phyloP scores from a whole-genome alignment of 371 early-diverging fungal species.

The Lichtheimia hyalospora region DNA sequence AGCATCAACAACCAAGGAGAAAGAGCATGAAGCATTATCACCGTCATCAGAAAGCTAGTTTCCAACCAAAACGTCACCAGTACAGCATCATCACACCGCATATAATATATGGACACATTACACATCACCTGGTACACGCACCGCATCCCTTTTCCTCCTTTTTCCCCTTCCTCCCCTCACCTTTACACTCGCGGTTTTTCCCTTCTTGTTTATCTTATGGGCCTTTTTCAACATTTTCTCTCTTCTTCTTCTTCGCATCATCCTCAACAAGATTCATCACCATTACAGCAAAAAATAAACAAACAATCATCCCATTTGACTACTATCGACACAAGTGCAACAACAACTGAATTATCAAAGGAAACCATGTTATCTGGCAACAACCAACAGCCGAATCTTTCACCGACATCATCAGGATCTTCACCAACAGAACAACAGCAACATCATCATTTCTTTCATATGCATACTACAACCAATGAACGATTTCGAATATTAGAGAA shows the following conservation, averaged over 20 bases:
- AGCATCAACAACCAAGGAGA: slow-evolving; percentile 18
- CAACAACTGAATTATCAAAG: background rate
- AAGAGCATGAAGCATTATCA: slow-evolving; percentile 2
- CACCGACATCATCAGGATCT: background rate
- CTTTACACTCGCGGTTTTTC: background rate
- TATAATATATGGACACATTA: background rate
- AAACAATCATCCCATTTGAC: background rate
- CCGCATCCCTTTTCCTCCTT: background rate
- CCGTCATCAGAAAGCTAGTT: no score
- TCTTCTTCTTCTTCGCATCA: slow-evolving; percentile 3
- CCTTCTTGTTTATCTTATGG: slow-evolving; percentile 1
- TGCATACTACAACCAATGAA: slow-evolving; percentile 2
- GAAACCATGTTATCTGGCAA: background rate
- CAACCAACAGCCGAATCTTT: background rate
- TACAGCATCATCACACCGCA: background rate
- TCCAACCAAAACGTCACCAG: no score
- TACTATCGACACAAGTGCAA: background rate
- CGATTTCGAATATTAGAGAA: slow-evolving; percentile 35
- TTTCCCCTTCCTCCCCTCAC: background rate
- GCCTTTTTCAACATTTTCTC: slow-evolving; percentile 1
- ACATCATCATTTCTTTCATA: no score
- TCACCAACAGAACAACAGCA: no score
- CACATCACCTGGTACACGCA: background rate
- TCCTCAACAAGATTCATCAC: background rate
- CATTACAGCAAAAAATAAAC: background rate